phyloP scores from a whole-genome alignment of 345 rosid species.

The Toxicodendron radicans region DNA sequence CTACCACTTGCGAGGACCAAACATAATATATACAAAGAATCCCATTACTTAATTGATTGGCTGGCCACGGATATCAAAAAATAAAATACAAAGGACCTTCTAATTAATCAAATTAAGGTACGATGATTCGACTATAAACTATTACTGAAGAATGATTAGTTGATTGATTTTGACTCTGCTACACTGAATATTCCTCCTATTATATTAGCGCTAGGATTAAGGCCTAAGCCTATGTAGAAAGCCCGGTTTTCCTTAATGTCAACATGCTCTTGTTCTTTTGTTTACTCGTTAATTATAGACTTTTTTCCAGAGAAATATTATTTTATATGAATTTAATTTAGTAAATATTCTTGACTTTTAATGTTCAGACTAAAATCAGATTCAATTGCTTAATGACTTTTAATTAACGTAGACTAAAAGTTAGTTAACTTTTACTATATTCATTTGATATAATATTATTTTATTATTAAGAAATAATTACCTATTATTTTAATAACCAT shows the following conservation, averaged over 20 bases:
- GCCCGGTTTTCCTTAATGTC: not conserved
- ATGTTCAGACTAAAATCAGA: too few relatives aligned
- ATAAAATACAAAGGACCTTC: not conserved
- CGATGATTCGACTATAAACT: constrained; percentile 6
- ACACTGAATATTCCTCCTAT: not conserved
- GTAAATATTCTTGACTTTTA: not conserved
- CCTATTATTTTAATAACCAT: too few relatives aligned
- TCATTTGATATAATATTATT: too few relatives aligned
- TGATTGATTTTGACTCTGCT: not conserved
- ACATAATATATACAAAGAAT: too few relatives aligned
- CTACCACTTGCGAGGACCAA: too few relatives aligned
- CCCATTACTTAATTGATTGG: too few relatives aligned
- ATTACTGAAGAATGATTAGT: not conserved
- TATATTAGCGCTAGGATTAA: not conserved
- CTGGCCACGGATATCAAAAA: not conserved
- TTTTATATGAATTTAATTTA: not conserved
- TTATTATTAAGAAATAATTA: too few relatives aligned
- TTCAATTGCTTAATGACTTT: too few relatives aligned
- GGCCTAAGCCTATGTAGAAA: not conserved
- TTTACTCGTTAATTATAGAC: not conserved
- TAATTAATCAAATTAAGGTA: not conserved
- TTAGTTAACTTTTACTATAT: too few relatives aligned
- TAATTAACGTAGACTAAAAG: not conserved
- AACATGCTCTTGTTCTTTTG: not conserved
- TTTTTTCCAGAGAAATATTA: not conserved